Evolutionary conservation across 768 basidiomycete species (phyloP).

Genomic region (Hypsizygus marmoreus): DNA sequence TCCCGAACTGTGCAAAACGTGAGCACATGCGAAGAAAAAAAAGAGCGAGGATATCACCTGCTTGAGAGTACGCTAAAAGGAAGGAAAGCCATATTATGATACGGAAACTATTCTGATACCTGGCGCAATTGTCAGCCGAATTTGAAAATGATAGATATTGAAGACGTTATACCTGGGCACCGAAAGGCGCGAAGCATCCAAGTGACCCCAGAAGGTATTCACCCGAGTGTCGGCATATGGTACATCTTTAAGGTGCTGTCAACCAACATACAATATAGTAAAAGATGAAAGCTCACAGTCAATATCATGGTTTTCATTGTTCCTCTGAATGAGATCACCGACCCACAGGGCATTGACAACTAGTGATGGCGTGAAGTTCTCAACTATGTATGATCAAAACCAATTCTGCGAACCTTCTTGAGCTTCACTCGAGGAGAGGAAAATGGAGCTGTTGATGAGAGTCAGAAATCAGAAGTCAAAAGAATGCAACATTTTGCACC

Average conservation of each 20-base stretch:
- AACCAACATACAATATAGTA: neutral
- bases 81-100: constrained; percentile 78
- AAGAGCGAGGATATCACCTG: constrained; percentile 48
- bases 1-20: constrained; percentile 56
- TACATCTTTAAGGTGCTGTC: constrained; percentile 50
- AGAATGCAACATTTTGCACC: constrained; percentile 42
- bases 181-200: constrained; percentile 75
- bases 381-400: neutral
- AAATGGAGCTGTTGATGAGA: constrained; percentile 58
- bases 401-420: constrained; percentile 61
- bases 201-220: constrained; percentile 63
- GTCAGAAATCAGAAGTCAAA: neutral
- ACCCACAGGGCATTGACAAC: constrained; percentile 84
- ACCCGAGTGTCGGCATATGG: constrained; percentile 59
- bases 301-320: constrained; percentile 73
- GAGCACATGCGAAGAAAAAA: neutral
- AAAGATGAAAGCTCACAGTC: constrained; percentile 55
- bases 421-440: constrained; percentile 83
- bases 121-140: constrained; percentile 24
- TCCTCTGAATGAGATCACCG: constrained; percentile 79
- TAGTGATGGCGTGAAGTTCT: constrained; percentile 25
- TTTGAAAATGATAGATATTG: neutral
- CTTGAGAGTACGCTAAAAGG: constrained; percentile 80
- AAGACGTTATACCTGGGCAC: constrained; percentile 62
- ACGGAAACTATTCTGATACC: constrained; percentile 86